Percentiles rank a stretch among this genome's conserved stretches.
phyloP scores from a whole-genome alignment of 169 alveolate species.

The Cystoisospora suis region DNA sequence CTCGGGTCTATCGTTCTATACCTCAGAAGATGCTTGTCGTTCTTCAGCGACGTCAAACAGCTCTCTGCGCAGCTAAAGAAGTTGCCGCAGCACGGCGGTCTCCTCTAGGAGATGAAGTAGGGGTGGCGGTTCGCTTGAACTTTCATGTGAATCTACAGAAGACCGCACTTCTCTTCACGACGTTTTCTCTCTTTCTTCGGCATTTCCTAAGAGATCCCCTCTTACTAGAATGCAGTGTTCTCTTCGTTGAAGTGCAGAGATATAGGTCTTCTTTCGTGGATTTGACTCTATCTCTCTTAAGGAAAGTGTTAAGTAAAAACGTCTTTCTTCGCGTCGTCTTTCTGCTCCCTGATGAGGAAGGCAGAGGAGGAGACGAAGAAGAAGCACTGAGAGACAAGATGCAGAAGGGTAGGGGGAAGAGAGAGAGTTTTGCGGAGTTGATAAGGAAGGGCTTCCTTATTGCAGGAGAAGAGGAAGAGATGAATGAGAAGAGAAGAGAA shows the following conservation, averaged over 20 bases:
- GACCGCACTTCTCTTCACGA: background rate
- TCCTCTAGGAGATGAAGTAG: background rate
- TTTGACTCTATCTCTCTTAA: background rate
- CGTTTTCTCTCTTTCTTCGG: background rate
- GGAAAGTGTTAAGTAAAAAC: background rate
- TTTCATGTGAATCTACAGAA: background rate
- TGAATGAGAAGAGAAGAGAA: background rate
- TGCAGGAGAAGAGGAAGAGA: no score
- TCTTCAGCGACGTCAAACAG: background rate
- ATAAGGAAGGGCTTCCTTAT: no score
- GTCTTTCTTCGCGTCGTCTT: background rate
- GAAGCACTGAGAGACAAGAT: background rate
- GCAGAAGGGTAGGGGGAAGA: no score
- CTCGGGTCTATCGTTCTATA: background rate
- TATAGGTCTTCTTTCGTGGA: background rate
- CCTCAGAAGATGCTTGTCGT: slow-evolving; percentile 12
- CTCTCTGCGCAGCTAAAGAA: slow-evolving; percentile 7
- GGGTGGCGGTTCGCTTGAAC: background rate
- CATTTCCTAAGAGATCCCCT: slow-evolving; percentile 6
- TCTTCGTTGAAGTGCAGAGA: background rate
- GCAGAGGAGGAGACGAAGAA: background rate
- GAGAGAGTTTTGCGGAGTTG: no score
- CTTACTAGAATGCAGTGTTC: background rate
- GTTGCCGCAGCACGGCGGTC: background rate
- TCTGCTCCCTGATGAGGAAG: slow-evolving; percentile 4